A percentile compares a stretch with the other conserved stretches of the same genome.
Evolutionary conservation across 169 alveolate species (phyloP).

Genomic region (Plasmodium reichenowi): DNA sequence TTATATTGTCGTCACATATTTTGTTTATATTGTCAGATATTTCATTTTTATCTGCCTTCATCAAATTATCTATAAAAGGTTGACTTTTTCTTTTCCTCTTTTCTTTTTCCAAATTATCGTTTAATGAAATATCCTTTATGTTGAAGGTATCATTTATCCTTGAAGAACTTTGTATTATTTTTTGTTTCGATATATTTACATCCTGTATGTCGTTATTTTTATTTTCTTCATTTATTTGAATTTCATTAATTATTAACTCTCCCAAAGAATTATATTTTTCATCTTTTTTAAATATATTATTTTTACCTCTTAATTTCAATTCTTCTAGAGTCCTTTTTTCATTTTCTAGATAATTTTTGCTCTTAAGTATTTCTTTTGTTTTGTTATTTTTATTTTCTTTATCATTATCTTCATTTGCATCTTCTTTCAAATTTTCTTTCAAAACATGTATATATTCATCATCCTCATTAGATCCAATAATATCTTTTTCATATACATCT

Average conservation of each 20-base stretch:
- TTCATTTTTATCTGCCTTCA: background rate
- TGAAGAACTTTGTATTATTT: background rate
- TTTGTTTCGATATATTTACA: background rate
- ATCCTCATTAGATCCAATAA: conserved; percentile 15
- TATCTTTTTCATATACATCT: background rate
- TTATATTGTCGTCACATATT: background rate
- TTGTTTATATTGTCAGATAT: background rate
- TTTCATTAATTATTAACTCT: conserved; percentile 24
- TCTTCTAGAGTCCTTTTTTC: conserved; percentile 62
- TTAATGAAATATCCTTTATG: conserved; percentile 35
- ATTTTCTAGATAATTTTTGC: conserved; percentile 45
- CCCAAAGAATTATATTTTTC: background rate
- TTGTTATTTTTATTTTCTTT: background rate
- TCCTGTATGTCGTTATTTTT: conserved; percentile 5
- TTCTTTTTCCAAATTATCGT: conserved; percentile 19
- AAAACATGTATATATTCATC: conserved; percentile 39
- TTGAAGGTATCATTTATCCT: conserved; percentile 5
- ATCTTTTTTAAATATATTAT: too few species aligned
- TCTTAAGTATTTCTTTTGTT: conserved; percentile 14
- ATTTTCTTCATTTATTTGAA: background rate
- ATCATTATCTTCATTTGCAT: background rate
- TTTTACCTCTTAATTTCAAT: conserved; percentile 13
- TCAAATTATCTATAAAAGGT: background rate
- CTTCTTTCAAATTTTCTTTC: conserved; percentile 16
- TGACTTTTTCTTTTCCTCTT: background rate